Evolutionary conservation across 179 eudicot species (phyloP), one percentile per base, ranked within the genome.

Genomic region (Beta macrorhiza): DNA sequence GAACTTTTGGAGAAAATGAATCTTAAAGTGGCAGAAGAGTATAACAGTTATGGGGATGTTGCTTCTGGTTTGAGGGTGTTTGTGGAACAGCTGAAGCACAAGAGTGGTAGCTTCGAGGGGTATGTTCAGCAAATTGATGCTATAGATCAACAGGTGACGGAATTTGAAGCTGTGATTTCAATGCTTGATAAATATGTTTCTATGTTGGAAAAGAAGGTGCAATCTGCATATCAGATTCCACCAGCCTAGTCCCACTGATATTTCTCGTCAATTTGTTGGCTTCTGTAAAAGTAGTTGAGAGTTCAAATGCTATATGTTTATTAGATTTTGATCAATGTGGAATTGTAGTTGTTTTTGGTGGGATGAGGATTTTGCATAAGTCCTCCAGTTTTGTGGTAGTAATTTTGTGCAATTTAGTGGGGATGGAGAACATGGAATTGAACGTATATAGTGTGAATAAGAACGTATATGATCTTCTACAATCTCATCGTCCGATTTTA

Each of bases 1-100:
- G 96, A 90, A 77, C 96, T 96, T 16, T 85, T 93, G 88, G 99
- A 93, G 86, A 96, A 92, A 83, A 96, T 96, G 99, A 96, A 96
- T 83, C 85, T 93, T 25, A 90, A 87, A 83, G 99, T 96, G 74
- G 94, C 92, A 16, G 94, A 94, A 88, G 99, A 96, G 86, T 96
- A 96, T 84, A 92, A 90, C 52, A 87, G 88, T 44, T 92, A 90
- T 59, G 97, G 97, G 5, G 94, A 92, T 19, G 89, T 96, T 75
- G 99, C 99, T 52, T 88, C 98, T 61, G 98, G 98, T 42, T 85
- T 96, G 83, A 93, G 99, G 88, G 92, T 96, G 49, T 96, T 92
- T 80, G 95, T 96, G 84, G 98, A 96, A 89, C 97, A 92, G 79
- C 77, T 96, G 67, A 96, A 90, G 86, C 77, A 85, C 83, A 96